These are phyloP conservation scores for Quercus robur DNA, from an alignment of 306 rosid species.

Conservation along the genomic window DNA sequence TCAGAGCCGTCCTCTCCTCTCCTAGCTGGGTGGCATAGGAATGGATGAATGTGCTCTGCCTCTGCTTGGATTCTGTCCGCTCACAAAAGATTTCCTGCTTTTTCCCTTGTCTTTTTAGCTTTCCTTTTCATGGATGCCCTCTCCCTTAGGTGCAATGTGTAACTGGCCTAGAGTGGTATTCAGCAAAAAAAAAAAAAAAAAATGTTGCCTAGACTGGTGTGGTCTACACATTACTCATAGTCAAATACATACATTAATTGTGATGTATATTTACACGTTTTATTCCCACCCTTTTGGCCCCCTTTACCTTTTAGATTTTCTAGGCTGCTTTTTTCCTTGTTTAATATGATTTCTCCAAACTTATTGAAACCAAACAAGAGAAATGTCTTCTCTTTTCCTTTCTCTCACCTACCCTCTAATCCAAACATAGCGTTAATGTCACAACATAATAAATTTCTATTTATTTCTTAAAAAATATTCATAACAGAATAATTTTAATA, in stretches of 20 bases:
- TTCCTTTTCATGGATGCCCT: constrained; percentile 88
- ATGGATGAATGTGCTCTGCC: constrained; percentile 81
- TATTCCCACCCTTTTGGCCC: constrained; percentile 52
- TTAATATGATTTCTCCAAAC: too few species aligned
- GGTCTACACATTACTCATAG: constrained; percentile 47
- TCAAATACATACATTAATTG: not conserved
- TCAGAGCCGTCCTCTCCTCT: constrained; percentile 41
- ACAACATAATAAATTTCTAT: too few species aligned
- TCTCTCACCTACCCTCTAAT: too few species aligned
- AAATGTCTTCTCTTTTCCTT: too few species aligned
- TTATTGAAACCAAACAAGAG: too few species aligned
- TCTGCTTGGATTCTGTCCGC: constrained; percentile 77
- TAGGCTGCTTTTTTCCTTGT: too few species aligned
- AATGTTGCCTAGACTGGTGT: constrained; percentile 22
- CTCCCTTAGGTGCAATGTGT: constrained; percentile 34
- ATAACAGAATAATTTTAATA: too few species aligned
- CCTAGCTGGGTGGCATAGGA: constrained; percentile 59
- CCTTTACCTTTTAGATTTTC: too few species aligned
- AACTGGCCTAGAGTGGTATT: not conserved
- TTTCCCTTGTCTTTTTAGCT: constrained; percentile 66
- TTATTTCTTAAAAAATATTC: too few species aligned
- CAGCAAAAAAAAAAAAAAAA: too few species aligned
- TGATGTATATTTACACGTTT: constrained; percentile 64
- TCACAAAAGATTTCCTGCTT: constrained; percentile 74
- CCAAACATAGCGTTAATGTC: too few species aligned